Percentiles rank a stretch among this genome's conserved stretches.
These are phyloP conservation scores for Suillus hirtellus DNA, from an alignment of 768 basidiomycete genomes.

Conservation along the genomic window DNA sequence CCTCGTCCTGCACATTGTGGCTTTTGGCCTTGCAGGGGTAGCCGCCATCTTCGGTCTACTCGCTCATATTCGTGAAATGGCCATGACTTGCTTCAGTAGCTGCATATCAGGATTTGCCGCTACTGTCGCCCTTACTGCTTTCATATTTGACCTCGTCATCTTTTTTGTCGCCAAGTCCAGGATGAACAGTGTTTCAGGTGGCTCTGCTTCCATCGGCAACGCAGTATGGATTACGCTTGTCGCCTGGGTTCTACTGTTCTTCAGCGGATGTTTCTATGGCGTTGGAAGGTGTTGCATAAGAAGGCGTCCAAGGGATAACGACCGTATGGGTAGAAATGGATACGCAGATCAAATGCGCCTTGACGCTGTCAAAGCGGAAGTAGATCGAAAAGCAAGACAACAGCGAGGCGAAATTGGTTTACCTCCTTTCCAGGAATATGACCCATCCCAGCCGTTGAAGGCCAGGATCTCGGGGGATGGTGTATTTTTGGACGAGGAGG, in stretches of 20 bases:
- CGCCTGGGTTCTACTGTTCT: conserved; percentile 84
- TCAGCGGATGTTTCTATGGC: conserved; percentile 86
- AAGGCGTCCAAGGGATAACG: conserved; percentile 45
- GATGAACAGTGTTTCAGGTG: conserved; percentile 72
- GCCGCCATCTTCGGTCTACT: conserved; percentile 83
- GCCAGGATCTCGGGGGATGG: conserved; percentile 57
- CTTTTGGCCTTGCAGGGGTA: conserved; percentile 68
- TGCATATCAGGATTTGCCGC: conserved; percentile 83
- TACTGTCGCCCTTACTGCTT: conserved; percentile 75
- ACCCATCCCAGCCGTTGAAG: conserved; percentile 62
- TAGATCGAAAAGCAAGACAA: conserved; percentile 75
- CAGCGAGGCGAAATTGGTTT: conserved; percentile 62
- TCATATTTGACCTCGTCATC: conserved; percentile 89
- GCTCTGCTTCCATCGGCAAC: conserved; percentile 78
- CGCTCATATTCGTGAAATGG: conserved; percentile 84
- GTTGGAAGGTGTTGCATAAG: conserved; percentile 84
- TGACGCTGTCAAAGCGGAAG: conserved; percentile 85
- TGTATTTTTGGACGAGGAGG: conserved; percentile 54
- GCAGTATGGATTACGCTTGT: conserved; percentile 91
- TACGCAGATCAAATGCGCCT: conserved; percentile 72
- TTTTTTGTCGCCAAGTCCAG: conserved; percentile 89
- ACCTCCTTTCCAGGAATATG: conserved; percentile 73
- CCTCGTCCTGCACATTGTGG: conserved; percentile 89
- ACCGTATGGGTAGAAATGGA: conserved; percentile 31
- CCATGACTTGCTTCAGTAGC: conserved; percentile 81